phyloP scores from a whole-genome alignment of 2,329 filamentous ascomycete species.

The Phaeoacremonium minimum region DNA sequence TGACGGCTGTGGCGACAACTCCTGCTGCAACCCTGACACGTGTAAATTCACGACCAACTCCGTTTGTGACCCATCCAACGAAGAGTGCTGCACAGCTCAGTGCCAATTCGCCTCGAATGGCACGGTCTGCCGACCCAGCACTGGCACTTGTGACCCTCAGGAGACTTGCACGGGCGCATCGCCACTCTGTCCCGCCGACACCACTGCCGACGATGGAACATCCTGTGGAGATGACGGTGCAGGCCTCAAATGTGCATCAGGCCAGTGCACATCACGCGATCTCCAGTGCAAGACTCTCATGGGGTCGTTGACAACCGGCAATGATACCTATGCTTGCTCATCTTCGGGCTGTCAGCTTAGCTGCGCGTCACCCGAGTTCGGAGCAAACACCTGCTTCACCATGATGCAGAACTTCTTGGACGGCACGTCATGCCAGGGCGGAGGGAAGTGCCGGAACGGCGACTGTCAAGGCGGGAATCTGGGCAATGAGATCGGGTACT shows the following conservation, averaged over 20 bases:
- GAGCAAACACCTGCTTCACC: conserved; percentile 61
- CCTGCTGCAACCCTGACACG: conserved; percentile 79
- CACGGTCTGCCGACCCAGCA: conserved; percentile 76
- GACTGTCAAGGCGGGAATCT: conserved; percentile 68
- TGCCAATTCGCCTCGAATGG: conserved; percentile 65
- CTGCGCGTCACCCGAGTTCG: conserved; percentile 69
- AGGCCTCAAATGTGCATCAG: conserved; percentile 76
- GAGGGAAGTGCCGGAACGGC: conserved; percentile 76
- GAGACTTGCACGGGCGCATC: conserved; percentile 75
- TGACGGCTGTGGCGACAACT: conserved; percentile 65
- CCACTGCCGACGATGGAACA: conserved; percentile 64
- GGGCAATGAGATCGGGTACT: conserved; percentile 65
- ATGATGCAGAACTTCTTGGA: conserved; percentile 92
- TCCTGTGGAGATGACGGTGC: conserved; percentile 68
- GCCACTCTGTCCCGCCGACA: conserved; percentile 71
- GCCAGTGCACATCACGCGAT: conserved; percentile 90
- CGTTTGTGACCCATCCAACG: conserved; percentile 76
- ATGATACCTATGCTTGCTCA: conserved; percentile 78
- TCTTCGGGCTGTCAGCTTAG: conserved; percentile 68
- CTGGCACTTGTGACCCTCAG: conserved; percentile 76
- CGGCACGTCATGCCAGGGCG: conserved; percentile 77
- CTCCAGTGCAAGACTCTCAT: conserved; percentile 84
- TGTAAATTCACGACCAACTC: conserved; percentile 77
- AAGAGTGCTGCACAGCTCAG: conserved; percentile 68
- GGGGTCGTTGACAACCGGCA: conserved; percentile 67